Evolutionary conservation across 1,284 basidiomycete species (phyloP).

Genomic region (Fistulinella staudtii): DNA sequence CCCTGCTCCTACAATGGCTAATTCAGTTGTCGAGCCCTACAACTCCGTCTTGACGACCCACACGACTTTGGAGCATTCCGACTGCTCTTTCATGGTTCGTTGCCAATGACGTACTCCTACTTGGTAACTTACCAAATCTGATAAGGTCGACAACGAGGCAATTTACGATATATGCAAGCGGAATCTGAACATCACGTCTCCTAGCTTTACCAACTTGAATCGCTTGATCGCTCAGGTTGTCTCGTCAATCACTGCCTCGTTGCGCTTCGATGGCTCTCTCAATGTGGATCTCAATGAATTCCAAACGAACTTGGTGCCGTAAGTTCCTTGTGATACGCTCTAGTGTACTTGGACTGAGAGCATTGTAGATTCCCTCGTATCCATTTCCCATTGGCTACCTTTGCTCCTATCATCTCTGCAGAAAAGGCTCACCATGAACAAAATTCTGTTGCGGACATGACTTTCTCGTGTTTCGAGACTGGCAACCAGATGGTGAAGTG

Average conservation of each 20-base stretch:
- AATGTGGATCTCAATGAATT: slow-evolving; percentile 93
- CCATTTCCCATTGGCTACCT: slow-evolving; percentile 90
- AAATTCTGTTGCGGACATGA: slow-evolving; percentile 93
- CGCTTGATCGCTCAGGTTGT: slow-evolving; percentile 88
- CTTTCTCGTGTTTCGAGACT: slow-evolving; percentile 89
- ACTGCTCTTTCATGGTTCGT: slow-evolving; percentile 96
- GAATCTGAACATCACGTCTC: slow-evolving; percentile 77
- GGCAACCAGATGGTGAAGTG: slow-evolving; percentile 92
- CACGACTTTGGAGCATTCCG: slow-evolving; percentile 98
- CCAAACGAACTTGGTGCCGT: slow-evolving; percentile 88
- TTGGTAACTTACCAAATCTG: slow-evolving; percentile 1
- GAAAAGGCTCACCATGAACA: slow-evolving; percentile 84
- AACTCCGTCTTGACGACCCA: slow-evolving; percentile 99
- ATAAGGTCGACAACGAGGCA: slow-evolving; percentile 83
- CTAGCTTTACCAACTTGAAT: slow-evolving; percentile 86
- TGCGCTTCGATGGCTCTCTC: slow-evolving; percentile 85
- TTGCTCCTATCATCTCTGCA: slow-evolving; percentile 84
- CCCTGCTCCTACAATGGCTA: slow-evolving; percentile 91
- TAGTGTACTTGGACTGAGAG: slow-evolving; percentile 7
- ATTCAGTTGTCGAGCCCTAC: slow-evolving; percentile 98
- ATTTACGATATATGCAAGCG: slow-evolving; percentile 97
- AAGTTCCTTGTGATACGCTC: slow-evolving; percentile 14
- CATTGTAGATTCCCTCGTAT: slow-evolving; percentile 67
- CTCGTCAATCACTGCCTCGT: slow-evolving; percentile 68
- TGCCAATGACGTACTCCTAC: slow-evolving; percentile 9